Conservation (phyloP, 2,329 filamentous ascomycete species). For the Exophiala sp. region DNA sequence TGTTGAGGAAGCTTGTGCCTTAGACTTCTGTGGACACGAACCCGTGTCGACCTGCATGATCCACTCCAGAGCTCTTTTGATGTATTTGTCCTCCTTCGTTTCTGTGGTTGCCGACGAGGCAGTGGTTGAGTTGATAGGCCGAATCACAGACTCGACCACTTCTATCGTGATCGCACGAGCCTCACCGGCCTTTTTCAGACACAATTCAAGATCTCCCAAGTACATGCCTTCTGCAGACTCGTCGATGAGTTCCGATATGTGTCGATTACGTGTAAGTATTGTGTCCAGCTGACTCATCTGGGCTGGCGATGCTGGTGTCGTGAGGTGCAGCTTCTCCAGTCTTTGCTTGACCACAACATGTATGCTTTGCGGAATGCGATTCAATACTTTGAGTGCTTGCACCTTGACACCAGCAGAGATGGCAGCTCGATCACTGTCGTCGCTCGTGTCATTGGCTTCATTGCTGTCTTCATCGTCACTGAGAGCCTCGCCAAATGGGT, state of each 20-base stretch:
- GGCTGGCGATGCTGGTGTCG: conserved; percentile 1
- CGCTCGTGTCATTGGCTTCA: conserved; percentile 21
- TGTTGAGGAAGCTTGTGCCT: neutral
- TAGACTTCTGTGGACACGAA: neutral
- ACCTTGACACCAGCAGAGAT: conserved; percentile 41
- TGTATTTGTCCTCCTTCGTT: conserved; percentile 32
- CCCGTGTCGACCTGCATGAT: conserved; percentile 27
- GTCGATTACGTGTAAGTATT: conserved; percentile 34
- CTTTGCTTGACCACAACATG: conserved; percentile 42
- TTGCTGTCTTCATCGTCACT: conserved; percentile 31
- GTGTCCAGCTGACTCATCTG: conserved; percentile 35
- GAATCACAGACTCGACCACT: conserved; percentile 23
- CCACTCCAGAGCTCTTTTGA: conserved; percentile 33
- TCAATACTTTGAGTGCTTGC: conserved; percentile 40
- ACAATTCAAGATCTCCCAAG: conserved; percentile 36
- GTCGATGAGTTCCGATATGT: conserved; percentile 42
- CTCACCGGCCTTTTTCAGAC: conserved; percentile 27
- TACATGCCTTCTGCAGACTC: conserved; percentile 47
- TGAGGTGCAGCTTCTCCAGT: conserved; percentile 35
- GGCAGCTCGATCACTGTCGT: conserved; percentile 30
- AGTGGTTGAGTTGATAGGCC: neutral
- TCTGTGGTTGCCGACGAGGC: neutral
- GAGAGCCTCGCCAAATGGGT: conserved; percentile 31
- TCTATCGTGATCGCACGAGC: conserved; percentile 26
- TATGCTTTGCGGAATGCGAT: conserved; percentile 42